Base-by-base conservation (phyloP, 164 flowering plant species). In the Berberis thunbergii region DNA sequence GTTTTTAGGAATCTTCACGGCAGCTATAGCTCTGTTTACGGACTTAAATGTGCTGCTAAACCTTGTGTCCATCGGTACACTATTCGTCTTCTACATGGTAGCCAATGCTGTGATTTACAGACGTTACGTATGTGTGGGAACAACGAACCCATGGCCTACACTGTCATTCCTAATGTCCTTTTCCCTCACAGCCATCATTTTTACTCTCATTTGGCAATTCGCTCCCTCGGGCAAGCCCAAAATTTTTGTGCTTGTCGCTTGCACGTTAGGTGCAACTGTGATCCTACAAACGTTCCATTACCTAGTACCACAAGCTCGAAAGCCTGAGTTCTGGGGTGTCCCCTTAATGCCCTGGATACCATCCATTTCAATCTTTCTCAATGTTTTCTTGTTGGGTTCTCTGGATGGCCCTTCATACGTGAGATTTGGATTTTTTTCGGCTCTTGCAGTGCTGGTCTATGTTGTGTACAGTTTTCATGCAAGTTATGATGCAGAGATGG, bases 261-360 rank as follows among this genome's bases (percentile, higher is more conserved):
- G 82, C 69, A 57, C 72, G 0, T 63, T 77, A 1, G 60, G 73
- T 0, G 86, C 86, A 0, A 62, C 86, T 0, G 82, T 76, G 0
- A 12, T 84, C 3, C 41, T 82, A 4, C 84, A 78, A 13, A 59
- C 79, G 1, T 94, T 94, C 75, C 81, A 79, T 39, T 75, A 70
- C 66, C 62, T 75, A 64, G 93, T 87, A 4, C 83, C 87, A 0
- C 95, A 88, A 65, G 85, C 84, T 6, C 70, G 83, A 4, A 83
- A 82, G 57, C 97, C 98, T 2, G 88, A 86, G 74, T 81, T 77
- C 50, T 94, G 97, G 97, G 93, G 91, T 2, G 93, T 91, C 41
- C 98, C 97, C 0, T 57, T 86, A 49, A 91, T 91, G 98, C 98
- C 98, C 6, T 91, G 94, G 96, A 66, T 87, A 4, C 97, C 98